phyloP scores from a whole-genome alignment of 192 early-diverging fungal genomes.

The Bifiguratus adelaidae region DNA sequence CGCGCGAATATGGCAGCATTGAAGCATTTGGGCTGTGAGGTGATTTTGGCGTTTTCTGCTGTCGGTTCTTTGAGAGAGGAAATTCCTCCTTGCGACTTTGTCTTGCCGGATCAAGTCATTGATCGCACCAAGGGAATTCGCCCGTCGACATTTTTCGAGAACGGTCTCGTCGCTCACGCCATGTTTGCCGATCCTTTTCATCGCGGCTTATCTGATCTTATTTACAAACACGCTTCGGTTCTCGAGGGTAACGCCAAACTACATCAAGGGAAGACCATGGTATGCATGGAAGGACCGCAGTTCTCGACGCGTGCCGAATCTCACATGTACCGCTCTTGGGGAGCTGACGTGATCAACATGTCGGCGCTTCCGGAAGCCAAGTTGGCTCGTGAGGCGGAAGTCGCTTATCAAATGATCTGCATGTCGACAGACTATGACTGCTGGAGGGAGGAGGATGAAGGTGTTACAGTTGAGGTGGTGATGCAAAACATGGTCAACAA shows the following conservation, averaged over 20 bases:
- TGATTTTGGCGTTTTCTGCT: conserved; percentile 91
- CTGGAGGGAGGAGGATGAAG: conserved; percentile 69
- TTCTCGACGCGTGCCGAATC: conserved; percentile 98
- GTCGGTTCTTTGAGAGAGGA: conserved; percentile 94
- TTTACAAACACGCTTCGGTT: conserved; percentile 40
- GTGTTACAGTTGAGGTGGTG: conserved; percentile 77
- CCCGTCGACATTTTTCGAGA: conserved; percentile 87
- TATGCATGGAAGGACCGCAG: conserved; percentile 98
- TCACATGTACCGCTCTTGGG: conserved; percentile 90
- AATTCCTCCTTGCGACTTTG: conserved; percentile 90
- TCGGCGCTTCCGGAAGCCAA: conserved; percentile 93
- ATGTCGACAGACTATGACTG: conserved; percentile 99
- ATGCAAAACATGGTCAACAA: conserved; percentile 86
- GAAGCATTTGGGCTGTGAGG: conserved; percentile 87
- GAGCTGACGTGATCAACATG: conserved; percentile 97
- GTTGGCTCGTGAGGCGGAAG: conserved; percentile 95
- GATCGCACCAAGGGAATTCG: conserved; percentile 98
- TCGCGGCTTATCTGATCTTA: conserved; percentile 54
- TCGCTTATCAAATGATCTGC: conserved; percentile 97
- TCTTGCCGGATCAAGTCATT: conserved; percentile 88
- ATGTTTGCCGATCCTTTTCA: conserved; percentile 94
- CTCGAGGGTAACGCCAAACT: conserved; percentile 23
- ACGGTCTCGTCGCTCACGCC: conserved; percentile 84
- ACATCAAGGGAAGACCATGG: conserved; percentile 74
- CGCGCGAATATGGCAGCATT: conserved; percentile 98